Evolutionary conservation across 2,329 filamentous ascomycete species (phyloP), one percentile per base, ranked within the genome.

Genomic region (Paradendryphiella salina): DNA sequence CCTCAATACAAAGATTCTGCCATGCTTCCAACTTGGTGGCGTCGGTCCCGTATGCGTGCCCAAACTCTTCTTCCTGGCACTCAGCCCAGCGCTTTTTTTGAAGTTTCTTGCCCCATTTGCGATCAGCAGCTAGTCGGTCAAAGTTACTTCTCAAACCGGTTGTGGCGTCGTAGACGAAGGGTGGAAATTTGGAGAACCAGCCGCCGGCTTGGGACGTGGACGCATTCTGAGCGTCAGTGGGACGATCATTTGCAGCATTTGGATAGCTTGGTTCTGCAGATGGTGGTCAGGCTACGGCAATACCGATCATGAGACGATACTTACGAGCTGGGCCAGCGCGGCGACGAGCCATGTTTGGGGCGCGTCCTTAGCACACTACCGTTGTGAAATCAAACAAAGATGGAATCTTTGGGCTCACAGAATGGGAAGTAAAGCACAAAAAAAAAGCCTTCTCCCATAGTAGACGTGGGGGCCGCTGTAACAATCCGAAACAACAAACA

Each of bases 1-100:
- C 56, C 14, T 65, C 57, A 4, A 37, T 40, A 29, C 63, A 66
- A 5, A 66, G 44, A 1, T 50, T 32, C 36, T 65, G 62, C 56
- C 59, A 65, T 3, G 32, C 34, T 10, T 59, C 52, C 26, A 66
- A 38, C 34, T 56, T 59, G 2, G 34, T 37, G 6, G 18, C 29
- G 18, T 55, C 41, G 4, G 26, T 49, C 17, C 52, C 55, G 14
- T 52, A 55, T 2, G 53, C 40, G 5, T 34, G 18, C 10, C 17
- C 48, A 5, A 55, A 57, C 32, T 52, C 49, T n/a, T 41, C 43
- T 15, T 21, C 26, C 28, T 48, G 52, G 13, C 55, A 57, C 21
- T 49, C 21, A 7, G 26, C 20, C 55, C 55, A 57, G 13, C 42
- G 52, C 15, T 36, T 46, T 13, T 8, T 5, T 11, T 26, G 44